phyloP scores from a whole-genome alignment of 352 stramenopile genomes.

The Phytophthora pisi region DNA sequence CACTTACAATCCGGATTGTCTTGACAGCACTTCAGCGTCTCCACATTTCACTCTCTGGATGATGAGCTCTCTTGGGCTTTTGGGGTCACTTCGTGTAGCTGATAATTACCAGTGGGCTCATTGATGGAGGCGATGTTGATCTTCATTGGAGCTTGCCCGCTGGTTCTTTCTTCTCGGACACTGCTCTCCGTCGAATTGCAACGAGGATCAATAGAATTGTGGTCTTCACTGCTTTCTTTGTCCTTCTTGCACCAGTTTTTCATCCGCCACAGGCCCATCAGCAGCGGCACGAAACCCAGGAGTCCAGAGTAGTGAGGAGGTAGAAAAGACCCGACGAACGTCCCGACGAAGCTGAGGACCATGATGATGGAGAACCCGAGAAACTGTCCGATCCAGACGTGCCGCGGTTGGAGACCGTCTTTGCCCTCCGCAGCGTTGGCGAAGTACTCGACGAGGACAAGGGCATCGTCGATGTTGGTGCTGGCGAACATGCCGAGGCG shows the following conservation, averaged over 20 bases:
- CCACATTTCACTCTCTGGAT: neutral
- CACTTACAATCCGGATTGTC: no score
- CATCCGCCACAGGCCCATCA: constrained; percentile 6
- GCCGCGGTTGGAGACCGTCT: constrained; percentile 1
- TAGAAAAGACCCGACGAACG: constrained; percentile 2
- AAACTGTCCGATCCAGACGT: constrained; percentile 12
- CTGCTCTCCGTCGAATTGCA: no score
- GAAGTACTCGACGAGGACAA: constrained; percentile 28
- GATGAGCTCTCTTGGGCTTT: neutral
- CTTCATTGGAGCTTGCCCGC: neutral
- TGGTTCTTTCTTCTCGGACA: neutral
- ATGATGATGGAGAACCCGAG: constrained; percentile 2
- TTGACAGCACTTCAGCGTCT: neutral
- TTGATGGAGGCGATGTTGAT: neutral
- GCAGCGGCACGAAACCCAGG: constrained; percentile 6
- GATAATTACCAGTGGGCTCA: neutral
- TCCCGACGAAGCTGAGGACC: neutral
- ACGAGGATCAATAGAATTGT: no score
- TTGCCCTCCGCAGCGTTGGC: constrained; percentile 11
- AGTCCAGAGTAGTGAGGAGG: constrained; percentile 10
- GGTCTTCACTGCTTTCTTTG: neutral
- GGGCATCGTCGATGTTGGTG: constrained; percentile 29
- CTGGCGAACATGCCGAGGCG: constrained; percentile 18
- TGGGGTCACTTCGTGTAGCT: neutral
- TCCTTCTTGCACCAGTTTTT: constrained; percentile 12